Percentiles rank a stretch among this genome's conserved stretches.
Evolutionary conservation across 2,329 filamentous ascomycete genomes (phyloP).

Genomic region (Aspergillus bombycis): DNA sequence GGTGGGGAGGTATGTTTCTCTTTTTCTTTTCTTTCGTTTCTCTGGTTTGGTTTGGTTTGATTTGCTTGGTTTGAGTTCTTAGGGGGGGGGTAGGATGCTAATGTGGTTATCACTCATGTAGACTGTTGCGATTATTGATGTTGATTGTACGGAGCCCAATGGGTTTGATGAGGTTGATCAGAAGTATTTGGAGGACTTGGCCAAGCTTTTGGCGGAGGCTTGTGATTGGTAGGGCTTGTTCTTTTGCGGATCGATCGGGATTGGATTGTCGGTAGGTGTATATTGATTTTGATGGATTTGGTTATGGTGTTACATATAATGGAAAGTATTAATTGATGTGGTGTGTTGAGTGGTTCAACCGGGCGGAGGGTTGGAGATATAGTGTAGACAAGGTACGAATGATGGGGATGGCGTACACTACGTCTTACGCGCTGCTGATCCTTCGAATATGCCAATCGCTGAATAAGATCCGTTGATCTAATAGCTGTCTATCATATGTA

Average conservation of each 20-base stretch:
- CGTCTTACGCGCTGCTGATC: too few species aligned
- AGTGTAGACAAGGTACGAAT: too few species aligned
- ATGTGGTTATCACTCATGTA: conserved; percentile 19
- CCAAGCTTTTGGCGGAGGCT: conserved; percentile 41
- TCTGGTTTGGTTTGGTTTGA: background rate
- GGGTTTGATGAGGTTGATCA: conserved; percentile 52
- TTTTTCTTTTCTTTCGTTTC: conserved; percentile 2
- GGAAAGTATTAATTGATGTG: background rate
- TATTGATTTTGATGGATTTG: background rate
- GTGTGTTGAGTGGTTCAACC: too few species aligned
- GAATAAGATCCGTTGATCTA: background rate
- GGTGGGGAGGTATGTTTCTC: conserved; percentile 40
- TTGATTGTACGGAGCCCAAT: conserved; percentile 48
- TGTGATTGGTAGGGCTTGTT: conserved; percentile 44
- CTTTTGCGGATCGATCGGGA: background rate
- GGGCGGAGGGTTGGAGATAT: too few species aligned
- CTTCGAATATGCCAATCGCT: background rate
- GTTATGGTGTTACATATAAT: background rate
- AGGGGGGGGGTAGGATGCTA: background rate
- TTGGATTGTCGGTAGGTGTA: background rate
- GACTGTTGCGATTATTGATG: conserved; percentile 53
- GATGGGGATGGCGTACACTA: too few species aligned
- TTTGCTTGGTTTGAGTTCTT: background rate
- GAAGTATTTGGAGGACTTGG: conserved; percentile 46
- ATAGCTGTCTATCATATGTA: background rate